Evolutionary conservation across 1,284 basidiomycete genomes (phyloP), one percentile per base, ranked within the genome.

Genomic region (Filobasidium uniguttulatum): DNA sequence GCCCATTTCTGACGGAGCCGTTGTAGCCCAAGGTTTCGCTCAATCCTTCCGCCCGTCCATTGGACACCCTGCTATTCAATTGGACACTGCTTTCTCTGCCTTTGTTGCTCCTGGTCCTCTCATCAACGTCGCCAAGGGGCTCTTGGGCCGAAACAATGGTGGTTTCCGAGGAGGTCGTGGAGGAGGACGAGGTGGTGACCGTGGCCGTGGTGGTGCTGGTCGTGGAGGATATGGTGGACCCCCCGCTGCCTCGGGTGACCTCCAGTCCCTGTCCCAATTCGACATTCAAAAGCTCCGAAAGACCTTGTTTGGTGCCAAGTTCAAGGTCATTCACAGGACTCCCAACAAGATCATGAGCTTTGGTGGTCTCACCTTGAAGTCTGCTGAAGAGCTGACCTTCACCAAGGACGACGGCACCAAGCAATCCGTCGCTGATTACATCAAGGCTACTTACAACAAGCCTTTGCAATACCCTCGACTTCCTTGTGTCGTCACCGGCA

Each of bases 71-170:
- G 60, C 60, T 5, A 52, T 63, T 25, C 64, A 66, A 62, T 55
- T 69, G 36, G 66, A 70, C 57, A 65, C 62, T 19, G 68, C 68
- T 1, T 67, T 65, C 56, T 65, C 65, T 2, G 67, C 68, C 3
- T 66, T 71, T 49, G 56, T 67, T 48, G 54, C 61, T 36, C 55
- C 63, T 5, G 69, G 69, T 4, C 57, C 54, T 31, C 56, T 69
- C 12, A 41, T 59, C 33, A 49, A 66, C 4, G 57, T 67, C 29
- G 57, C 61, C 26, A 46, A 46, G 4, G 46, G 51, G 10, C 34
- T 46, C 15, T 41, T 46, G 2, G 40, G 46, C 17, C 40, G 26
- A 7, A 20, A 33, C 25, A 29, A 34, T 8, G 46, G 49, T 15
- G 54, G 59, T 30, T 59, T 54, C 22, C 51, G 59, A n/a, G 58